Evolutionary conservation across 371 early-diverging fungal genomes (phyloP).

Genomic region (Circinella minor): DNA sequence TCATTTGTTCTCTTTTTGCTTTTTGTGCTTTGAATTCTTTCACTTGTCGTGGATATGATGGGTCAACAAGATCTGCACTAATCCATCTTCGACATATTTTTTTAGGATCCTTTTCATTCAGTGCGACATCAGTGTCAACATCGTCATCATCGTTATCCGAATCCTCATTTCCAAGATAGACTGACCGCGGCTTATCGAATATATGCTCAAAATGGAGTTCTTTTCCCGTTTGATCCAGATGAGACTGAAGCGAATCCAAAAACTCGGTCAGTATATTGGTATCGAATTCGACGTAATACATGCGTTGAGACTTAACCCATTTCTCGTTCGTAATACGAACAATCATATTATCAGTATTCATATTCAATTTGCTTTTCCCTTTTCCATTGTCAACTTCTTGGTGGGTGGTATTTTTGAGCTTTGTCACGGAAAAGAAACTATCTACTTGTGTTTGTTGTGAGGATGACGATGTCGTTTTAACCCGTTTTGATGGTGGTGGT

Average conservation of each 20-base stretch:
- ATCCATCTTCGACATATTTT: slow-evolving; percentile 21
- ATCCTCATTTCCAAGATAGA: neutral
- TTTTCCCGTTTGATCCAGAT: neutral
- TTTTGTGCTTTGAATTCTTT: slow-evolving; percentile 9
- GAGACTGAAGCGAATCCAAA: neutral
- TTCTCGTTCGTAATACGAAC: neutral
- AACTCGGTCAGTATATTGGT: slow-evolving; percentile 1
- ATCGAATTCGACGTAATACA: slow-evolving; percentile 6
- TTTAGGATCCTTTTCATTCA: neutral
- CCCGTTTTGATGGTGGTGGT: no score
- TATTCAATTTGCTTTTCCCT: neutral
- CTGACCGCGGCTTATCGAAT: neutral
- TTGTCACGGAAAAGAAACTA: neutral
- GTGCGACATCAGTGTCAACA: neutral
- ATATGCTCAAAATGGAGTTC: neutral
- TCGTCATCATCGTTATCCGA: slow-evolving; percentile 1
- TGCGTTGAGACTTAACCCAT: neutral
- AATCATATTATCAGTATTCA: neutral
- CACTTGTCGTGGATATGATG: slow-evolving; percentile 9
- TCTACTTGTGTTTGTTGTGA: neutral
- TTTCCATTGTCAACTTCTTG: neutral
- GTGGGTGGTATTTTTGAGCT: no score
- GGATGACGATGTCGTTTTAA: no score
- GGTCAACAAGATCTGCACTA: neutral
- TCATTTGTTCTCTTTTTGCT: neutral